These are phyloP conservation scores for Xylaria longipes DNA, from an alignment of 495 filamentous ascomycete species.

Conservation along the genomic window DNA sequence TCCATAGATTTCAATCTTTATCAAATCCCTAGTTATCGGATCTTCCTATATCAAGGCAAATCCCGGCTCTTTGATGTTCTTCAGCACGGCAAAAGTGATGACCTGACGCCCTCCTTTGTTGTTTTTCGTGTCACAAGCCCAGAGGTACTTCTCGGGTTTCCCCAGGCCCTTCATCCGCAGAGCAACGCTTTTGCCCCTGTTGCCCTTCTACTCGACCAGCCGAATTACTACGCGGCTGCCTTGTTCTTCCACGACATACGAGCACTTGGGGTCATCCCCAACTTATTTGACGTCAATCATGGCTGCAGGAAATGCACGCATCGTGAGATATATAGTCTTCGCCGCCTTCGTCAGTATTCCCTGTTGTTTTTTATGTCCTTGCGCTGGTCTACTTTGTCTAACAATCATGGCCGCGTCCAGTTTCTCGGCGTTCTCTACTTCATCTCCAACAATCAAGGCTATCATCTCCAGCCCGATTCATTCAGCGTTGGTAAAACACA, in stretches of 20 bases:
- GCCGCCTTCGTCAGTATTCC: conserved; percentile 75
- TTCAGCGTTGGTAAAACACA: conserved; percentile 32
- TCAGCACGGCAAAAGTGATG: conserved; percentile 18
- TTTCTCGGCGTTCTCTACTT: conserved; percentile 78
- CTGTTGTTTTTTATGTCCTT: not conserved
- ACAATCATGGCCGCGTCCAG: conserved; percentile 47
- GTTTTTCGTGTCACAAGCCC: conserved; percentile 19
- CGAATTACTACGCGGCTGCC: not conserved
- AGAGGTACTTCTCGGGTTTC: conserved; percentile 24
- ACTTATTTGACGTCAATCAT: conserved; percentile 49
- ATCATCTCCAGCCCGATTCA: conserved; percentile 31
- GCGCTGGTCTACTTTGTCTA: not conserved
- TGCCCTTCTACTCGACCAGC: not conserved
- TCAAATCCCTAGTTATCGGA: conserved; percentile 7
- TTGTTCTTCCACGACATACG: conserved; percentile 18
- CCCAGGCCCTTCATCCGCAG: conserved; percentile 1
- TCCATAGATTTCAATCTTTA: conserved; percentile 11
- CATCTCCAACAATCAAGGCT: conserved; percentile 64
- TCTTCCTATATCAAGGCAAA: not conserved
- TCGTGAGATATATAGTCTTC: conserved; percentile 87
- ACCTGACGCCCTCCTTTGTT: conserved; percentile 22
- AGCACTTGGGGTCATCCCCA: not conserved
- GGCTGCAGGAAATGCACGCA: conserved; percentile 70
- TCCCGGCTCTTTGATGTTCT: not conserved
- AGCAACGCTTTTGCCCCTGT: not conserved